Conservation (phyloP, 2,329 filamentous ascomycete genomes). For the Microdochium paspali region DNA sequence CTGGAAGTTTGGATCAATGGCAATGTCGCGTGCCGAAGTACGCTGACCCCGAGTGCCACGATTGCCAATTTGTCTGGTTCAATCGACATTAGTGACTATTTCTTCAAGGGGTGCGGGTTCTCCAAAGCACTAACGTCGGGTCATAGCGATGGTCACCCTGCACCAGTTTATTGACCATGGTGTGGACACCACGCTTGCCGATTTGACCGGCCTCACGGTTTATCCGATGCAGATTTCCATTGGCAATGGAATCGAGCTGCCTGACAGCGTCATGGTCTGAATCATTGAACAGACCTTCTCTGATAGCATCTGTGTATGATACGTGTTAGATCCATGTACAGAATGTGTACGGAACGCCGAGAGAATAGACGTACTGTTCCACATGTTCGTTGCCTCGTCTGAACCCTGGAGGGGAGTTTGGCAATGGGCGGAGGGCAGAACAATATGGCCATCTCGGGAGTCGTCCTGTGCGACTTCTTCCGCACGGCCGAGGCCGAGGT, state of each 20-base stretch:
- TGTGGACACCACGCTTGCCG: not conserved
- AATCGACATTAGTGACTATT: not conserved
- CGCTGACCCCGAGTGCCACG: not conserved
- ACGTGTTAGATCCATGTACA: not conserved
- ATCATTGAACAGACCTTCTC: not conserved
- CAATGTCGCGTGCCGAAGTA: not conserved
- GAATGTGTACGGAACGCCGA: too few relatives aligned
- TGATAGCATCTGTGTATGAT: not conserved
- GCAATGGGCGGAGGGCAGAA: not conserved
- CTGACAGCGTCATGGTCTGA: not conserved
- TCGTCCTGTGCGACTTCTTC: not conserved
- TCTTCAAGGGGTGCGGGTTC: too few relatives aligned
- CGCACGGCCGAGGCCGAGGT: not conserved
- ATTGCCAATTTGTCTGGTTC: not conserved
- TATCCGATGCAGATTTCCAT: not conserved
- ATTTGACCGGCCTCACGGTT: not conserved
- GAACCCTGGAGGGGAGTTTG: not conserved
- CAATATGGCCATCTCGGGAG: not conserved
- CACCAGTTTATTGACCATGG: not conserved
- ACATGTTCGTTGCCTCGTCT: not conserved
- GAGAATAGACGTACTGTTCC: not conserved
- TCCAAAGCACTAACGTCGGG: not conserved
- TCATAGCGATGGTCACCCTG: not conserved
- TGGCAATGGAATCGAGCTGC: not conserved
- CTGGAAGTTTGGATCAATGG: not conserved